Evolutionary conservation across 495 filamentous ascomycete genomes (phyloP).

Genomic region (Xylaria nigripes): DNA sequence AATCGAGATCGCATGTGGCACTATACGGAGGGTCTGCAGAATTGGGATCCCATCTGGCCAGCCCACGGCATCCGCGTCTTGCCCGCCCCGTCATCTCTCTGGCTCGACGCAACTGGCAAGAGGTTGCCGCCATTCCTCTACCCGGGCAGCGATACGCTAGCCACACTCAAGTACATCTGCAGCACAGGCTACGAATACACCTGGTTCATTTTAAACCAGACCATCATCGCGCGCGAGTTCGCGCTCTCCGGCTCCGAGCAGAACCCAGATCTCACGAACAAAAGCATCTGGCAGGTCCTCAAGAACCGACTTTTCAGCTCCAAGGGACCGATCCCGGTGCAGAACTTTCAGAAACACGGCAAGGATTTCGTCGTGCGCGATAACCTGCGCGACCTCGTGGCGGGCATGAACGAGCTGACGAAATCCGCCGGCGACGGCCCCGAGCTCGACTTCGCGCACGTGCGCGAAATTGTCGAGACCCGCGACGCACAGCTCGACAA

Average conservation of each 20-base stretch:
- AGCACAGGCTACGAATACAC: constrained; percentile 46
- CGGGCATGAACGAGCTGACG: constrained; percentile 43
- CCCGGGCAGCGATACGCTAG: constrained; percentile 43
- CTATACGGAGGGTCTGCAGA: constrained; percentile 46
- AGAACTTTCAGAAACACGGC: constrained; percentile 43
- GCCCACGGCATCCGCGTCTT: constrained; percentile 44
- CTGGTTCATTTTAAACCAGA: constrained; percentile 46
- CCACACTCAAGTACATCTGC: constrained; percentile 46
- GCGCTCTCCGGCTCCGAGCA: constrained; percentile 47
- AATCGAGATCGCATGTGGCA: constrained; percentile 49
- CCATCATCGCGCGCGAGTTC: constrained; percentile 45
- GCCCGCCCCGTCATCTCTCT: constrained; percentile 44
- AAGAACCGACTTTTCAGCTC: constrained; percentile 37
- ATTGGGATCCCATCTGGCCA: constrained; percentile 47
- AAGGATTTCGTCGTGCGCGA: constrained; percentile 42
- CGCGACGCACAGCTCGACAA: constrained; percentile 43
- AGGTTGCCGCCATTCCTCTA: constrained; percentile 40
- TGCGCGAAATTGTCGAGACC: constrained; percentile 34
- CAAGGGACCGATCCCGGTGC: constrained; percentile 39
- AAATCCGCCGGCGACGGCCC: constrained; percentile 24
- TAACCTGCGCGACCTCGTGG: constrained; percentile 38
- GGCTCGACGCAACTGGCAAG: constrained; percentile 46
- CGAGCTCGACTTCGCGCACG: constrained; percentile 27
- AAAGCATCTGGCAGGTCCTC: constrained; percentile 40
- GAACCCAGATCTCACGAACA: constrained; percentile 45